These are phyloP conservation scores for Penicillium nucicola DNA, from an alignment of 495 filamentous ascomycete species.

Conservation along the genomic window DNA sequence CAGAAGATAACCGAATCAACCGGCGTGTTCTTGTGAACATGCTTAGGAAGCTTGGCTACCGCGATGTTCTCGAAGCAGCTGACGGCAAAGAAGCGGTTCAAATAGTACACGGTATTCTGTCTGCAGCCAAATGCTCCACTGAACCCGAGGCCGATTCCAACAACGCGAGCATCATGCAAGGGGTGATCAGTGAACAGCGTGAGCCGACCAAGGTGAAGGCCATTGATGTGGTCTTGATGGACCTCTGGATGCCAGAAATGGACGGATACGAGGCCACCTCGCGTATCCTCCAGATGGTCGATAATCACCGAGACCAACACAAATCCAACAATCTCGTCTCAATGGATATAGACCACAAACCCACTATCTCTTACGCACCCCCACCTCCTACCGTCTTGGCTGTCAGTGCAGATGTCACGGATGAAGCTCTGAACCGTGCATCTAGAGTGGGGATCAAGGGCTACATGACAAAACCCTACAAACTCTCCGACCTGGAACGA, in stretches of 20 bases:
- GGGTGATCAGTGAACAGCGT: constrained; percentile 2
- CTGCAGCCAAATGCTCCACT: constrained; percentile 16
- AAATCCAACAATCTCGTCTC: constrained; percentile 4
- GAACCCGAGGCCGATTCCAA: not conserved
- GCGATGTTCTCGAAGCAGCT: constrained; percentile 62
- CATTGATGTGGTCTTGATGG: constrained; percentile 74
- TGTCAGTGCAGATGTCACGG: constrained; percentile 75
- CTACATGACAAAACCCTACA: constrained; percentile 79
- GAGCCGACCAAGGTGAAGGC: constrained; percentile 29
- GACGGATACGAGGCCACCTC: constrained; percentile 76
- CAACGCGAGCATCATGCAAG: not conserved
- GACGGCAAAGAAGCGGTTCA: constrained; percentile 72
- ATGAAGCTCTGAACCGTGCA: constrained; percentile 60
- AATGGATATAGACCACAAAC: constrained; percentile 23
- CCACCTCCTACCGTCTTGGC: constrained; percentile 56
- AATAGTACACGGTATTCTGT: constrained; percentile 49
- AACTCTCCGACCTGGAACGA: constrained; percentile 65
- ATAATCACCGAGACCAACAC: constrained; percentile 28
- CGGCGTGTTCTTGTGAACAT: constrained; percentile 69
- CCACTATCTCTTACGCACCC: not conserved
- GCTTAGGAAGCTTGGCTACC: constrained; percentile 68
- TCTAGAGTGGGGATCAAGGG: constrained; percentile 69
- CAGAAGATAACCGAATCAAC: constrained; percentile 79
- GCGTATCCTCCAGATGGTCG: constrained; percentile 56
- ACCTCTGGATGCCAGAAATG: constrained; percentile 85